phyloP scores from a whole-genome alignment of 441 rosid species.

The Rhodomyrtus psidioides region DNA sequence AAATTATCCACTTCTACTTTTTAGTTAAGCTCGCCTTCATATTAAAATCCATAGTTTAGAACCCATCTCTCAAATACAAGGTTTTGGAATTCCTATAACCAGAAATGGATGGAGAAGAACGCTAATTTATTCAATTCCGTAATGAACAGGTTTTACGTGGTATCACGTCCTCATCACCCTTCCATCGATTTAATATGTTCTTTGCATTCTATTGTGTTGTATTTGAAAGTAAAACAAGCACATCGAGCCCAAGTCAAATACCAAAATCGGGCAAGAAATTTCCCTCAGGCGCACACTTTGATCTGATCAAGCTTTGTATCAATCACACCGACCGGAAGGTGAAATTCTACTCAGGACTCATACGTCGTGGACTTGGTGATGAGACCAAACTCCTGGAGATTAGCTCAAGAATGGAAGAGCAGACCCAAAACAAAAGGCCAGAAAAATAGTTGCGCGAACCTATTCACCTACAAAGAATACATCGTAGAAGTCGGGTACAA shows the following conservation, averaged over 20 bases:
- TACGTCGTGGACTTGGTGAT: not conserved
- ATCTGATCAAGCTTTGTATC: not conserved
- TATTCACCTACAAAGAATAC: not conserved
- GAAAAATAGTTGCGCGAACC: not conserved
- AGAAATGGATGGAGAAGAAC: not conserved
- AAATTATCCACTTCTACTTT: not conserved
- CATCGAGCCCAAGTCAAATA: not conserved
- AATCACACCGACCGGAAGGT: not conserved
- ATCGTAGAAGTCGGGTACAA: not conserved
- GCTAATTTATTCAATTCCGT: not conserved
- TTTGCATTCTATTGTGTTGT: not conserved
- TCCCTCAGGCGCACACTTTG: not conserved
- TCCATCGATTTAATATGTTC: not conserved
- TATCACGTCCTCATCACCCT: not conserved
- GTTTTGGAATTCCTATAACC: not conserved
- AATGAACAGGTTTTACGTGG: not conserved
- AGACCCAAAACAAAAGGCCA: not conserved
- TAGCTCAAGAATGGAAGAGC: not conserved
- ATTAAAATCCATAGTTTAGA: not conserved
- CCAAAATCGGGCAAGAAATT: not conserved
- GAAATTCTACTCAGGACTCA: not conserved
- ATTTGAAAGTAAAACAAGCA: not conserved
- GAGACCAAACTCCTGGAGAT: not conserved
- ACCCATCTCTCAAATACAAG: not conserved
- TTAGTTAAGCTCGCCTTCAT: not conserved